These are phyloP conservation scores for Nephromyces sp. DNA, from an alignment of 169 alveolate genomes.

Conservation along the genomic window DNA sequence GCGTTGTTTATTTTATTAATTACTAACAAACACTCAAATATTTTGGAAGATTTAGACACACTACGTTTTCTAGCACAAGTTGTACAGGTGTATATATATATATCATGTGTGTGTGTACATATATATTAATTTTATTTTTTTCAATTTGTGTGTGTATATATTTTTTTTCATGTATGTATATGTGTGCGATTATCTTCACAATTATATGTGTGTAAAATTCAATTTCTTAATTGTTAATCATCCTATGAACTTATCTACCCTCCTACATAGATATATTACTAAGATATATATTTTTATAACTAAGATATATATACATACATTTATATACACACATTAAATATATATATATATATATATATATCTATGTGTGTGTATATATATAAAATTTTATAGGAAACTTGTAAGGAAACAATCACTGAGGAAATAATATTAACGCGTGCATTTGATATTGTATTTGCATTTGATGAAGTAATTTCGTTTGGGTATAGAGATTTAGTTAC, in stretches of 20 bases:
- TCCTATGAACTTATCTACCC: not conserved
- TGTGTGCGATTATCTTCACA: not conserved
- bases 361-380: not conserved
- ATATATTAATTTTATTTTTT: not conserved
- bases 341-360: not conserved
- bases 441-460: conserved; percentile 68
- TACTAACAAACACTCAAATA: conserved; percentile 70
- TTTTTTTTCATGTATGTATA: not conserved
- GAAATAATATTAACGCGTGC: conserved; percentile 61
- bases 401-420: conserved; percentile 56
- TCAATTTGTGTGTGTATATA: not conserved
- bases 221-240: not conserved
- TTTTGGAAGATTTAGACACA: conserved; percentile 76
- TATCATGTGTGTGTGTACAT: not conserved
- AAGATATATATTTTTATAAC: not conserved
- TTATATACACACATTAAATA: not conserved
- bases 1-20: conserved; percentile 61
- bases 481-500: conserved; percentile 75
- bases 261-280: not conserved
- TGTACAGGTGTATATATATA: conserved; percentile 40
- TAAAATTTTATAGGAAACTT: conserved; percentile 39
- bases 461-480: conserved; percentile 70
- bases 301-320: not conserved
- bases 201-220: not conserved
- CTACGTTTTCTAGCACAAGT: conserved; percentile 64